Evolutionary conservation across 129 eudicot genomes (phyloP).

Genomic region (Rutidosis leptorrhynchoides): DNA sequence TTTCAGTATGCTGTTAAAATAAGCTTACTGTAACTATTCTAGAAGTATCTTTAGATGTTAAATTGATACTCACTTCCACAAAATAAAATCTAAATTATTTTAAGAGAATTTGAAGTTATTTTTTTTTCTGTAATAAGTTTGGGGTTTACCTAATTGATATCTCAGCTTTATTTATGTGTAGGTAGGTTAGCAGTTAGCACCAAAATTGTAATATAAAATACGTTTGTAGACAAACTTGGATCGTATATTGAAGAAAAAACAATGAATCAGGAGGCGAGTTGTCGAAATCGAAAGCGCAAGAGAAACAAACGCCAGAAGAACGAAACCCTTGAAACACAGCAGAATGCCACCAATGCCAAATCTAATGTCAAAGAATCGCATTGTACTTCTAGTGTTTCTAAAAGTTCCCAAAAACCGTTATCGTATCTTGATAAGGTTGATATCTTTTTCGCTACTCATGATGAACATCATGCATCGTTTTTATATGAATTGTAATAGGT

Average conservation of each 20-base stretch:
- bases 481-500: neutral
- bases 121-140: no score
- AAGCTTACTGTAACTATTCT: neutral
- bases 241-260: neutral
- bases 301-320: slow-evolving; percentile 36
- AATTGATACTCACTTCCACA: no score
- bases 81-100: no score
- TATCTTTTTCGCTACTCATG: neutral
- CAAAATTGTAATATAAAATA: neutral
- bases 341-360: slow-evolving; percentile 1
- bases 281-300: slow-evolving; percentile 55
- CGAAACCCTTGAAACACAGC: slow-evolving; percentile 5
- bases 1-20: neutral
- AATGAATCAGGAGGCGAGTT: slow-evolving; percentile 39
- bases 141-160: neutral
- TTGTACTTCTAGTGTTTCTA: slow-evolving; percentile 12
- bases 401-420: slow-evolving; percentile 40
- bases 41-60: neutral
- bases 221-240: neutral
- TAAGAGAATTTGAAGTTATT: neutral
- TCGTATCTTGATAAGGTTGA: slow-evolving; percentile 66
- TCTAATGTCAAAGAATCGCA: slow-evolving; percentile 12
- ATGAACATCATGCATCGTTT: neutral
- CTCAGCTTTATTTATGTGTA: neutral
- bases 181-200: neutral